phyloP scores from a whole-genome alignment of 164 flowering plant genomes.

The Piper longum region DNA sequence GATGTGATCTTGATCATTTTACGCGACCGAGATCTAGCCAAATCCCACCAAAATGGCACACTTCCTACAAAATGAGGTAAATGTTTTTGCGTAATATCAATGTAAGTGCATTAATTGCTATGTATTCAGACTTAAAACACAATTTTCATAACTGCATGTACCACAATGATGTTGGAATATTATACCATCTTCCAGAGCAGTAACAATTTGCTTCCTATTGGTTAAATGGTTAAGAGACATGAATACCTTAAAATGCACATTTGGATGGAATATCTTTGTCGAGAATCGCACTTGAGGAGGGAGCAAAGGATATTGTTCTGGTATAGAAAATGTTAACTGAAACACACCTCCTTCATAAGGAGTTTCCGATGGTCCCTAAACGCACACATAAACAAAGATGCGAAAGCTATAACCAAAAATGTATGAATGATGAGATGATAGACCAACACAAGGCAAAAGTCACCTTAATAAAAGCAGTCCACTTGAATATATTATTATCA shows the following conservation, averaged over 20 bases:
- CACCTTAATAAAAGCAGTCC: slow-evolving; percentile 96
- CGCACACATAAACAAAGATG: neutral
- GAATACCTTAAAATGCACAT: slow-evolving; percentile 92
- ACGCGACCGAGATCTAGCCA: no score
- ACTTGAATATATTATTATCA: slow-evolving; percentile 85
- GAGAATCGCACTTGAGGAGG: slow-evolving; percentile 96
- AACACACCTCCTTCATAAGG: slow-evolving; percentile 93
- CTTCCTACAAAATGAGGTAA: no score
- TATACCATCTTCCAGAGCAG: neutral
- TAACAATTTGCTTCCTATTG: neutral
- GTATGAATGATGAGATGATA: no score
- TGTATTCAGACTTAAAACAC: no score
- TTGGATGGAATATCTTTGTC: slow-evolving; percentile 95
- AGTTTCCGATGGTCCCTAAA: slow-evolving; percentile 93
- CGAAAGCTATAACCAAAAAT: neutral
- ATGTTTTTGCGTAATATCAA: no score
- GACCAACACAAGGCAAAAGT: neutral
- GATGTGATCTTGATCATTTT: no score
- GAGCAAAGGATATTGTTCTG: slow-evolving; percentile 95
- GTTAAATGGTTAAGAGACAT: neutral
- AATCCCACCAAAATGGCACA: no score
- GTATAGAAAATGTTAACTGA: slow-evolving; percentile 88
- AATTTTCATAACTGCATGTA: neutral
- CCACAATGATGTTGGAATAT: neutral
- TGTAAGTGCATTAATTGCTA: no score